Evolutionary conservation across 768 basidiomycete genomes (phyloP), one percentile per base, ranked within the genome.

Genomic region (Leccinum imitatum): DNA sequence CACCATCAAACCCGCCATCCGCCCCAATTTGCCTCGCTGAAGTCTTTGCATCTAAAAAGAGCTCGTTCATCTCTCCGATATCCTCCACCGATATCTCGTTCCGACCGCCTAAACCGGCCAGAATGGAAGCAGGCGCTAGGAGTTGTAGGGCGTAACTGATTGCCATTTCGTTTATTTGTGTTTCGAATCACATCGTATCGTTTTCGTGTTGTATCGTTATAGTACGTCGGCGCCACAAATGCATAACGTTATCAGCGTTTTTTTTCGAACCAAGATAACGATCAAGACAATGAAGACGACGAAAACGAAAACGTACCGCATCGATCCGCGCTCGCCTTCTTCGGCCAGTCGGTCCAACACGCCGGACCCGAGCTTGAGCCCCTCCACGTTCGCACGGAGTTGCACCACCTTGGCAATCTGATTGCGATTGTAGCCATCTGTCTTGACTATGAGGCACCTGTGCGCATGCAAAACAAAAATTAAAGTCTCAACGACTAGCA

Each of bases 371-470:
- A 95, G 79, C 64, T 85, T 86, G 30, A 98, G 79, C 2, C 93
- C 92, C 71, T 98, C 97, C 1, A 93, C 84, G 61, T 86, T 88
- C 7, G 93, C 91, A 54, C 97, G 85, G 56, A 95, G 79, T 66
- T 91, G 89, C 0, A 98, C 82, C 23, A 98, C 95, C 71, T 87
- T 88, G 37, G 85, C 86, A 50, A 98, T 89, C 70, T 98, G 90
- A 11, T 91, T 91, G 46, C 85, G 82, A 7, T 82, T 84, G 73
- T 98, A 95, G 13, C 83, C 80, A 59, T 91, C 85, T 1, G 96
- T 98, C 68, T 93, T 91, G 19, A 98, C 96, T 59, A 98, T 98
- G 80, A 99, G 87, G 73, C 92, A 94, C 53, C 91, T 92, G 63
- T 33, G 31, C 30, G 41, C 4, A 44, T 19, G 41, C 10, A 19